Evolutionary conservation across 2,329 filamentous ascomycete species (phyloP), one percentile per base, ranked within the genome.

Genomic region (Davidsoniella eucalypti): DNA sequence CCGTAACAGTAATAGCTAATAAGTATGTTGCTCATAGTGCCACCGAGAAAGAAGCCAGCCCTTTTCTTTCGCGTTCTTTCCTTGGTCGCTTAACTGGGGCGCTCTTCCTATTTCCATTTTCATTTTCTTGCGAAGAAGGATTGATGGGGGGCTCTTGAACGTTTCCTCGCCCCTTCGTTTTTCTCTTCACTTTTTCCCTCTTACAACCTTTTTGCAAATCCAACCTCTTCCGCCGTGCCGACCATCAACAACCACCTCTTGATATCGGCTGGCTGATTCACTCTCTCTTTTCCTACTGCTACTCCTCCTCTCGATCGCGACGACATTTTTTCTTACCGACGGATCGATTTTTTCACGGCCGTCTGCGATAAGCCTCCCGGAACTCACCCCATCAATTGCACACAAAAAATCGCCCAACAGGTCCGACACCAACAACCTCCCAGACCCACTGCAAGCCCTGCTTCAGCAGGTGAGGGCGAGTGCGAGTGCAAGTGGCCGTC

Each of bases 161-260:
- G 50, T 39, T 54, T 50, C 51, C 54, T 55, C 58, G 55, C 59
- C 55, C 39, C 54, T 29, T 44, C 38, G 21, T 37, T 46, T 23
- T 18, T 18, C 48, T 49, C 36, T 43, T 18, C 21, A 47, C n/a
- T 50, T 49, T 47, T 53, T 50, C 44, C 47, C 47, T 53, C 47
- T 39, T 50, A 46, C 51, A 53, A 46, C 51, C 48, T 45, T 40
- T 41, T 36, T 21, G 43, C 36, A 45, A 36, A 44, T 33, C 37
- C 49, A 40, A 44, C 37, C 40, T 40, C 48, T 42, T 47, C 50
- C 42, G 37, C 44, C 50, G 42, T 26, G 44, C 50, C 44, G 44
- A 38, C 9, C 51, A 37, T 42, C 38, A 21, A 37, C 43, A 14
- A 36, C 42, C 41, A 18, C 42, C 43, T 49, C 17, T 50, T 53